Percentiles rank a stretch among this genome's conserved stretches.
Conservation (phyloP, 768 basidiomycete species). For the Podaxis mareebaensis region DNA sequence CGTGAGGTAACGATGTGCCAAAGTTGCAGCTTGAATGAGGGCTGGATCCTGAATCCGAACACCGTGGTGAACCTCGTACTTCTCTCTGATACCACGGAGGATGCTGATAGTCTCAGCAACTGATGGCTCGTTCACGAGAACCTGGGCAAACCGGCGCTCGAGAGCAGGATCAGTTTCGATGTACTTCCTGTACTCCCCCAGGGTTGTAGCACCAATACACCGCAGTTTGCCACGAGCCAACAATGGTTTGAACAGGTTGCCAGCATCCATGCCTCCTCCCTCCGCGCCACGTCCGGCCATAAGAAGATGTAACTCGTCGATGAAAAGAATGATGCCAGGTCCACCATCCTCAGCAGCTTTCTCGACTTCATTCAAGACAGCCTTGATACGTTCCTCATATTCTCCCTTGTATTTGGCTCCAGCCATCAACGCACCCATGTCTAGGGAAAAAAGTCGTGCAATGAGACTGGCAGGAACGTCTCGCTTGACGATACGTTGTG, state of each 20-base stretch:
- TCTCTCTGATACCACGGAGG: constrained; percentile 90
- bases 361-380: constrained; percentile 91
- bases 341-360: constrained; percentile 78
- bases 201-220: constrained; percentile 88
- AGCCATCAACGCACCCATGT: constrained; percentile 96
- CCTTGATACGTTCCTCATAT: constrained; percentile 95
- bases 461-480: constrained; percentile 82
- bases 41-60: constrained; percentile 88
- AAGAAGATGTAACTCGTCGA: constrained; percentile 93
- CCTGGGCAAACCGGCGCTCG: constrained; percentile 91
- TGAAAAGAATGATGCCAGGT: constrained; percentile 84
- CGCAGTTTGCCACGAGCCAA: constrained; percentile 79
- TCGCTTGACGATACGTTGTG: constrained; percentile 91
- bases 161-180: constrained; percentile 92
- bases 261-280: constrained; percentile 92
- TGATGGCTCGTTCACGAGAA: constrained; percentile 86
- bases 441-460: constrained; percentile 78
- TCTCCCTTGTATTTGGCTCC: constrained; percentile 92
- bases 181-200: constrained; percentile 89
- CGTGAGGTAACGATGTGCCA: constrained; percentile 93
- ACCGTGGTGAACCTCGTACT: constrained; percentile 91
- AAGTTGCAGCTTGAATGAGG: constrained; percentile 83
- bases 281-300: constrained; percentile 85
- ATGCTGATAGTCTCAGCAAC: constrained; percentile 93
- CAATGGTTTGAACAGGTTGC: constrained; percentile 89